Evolutionary conservation across 345 rosid genomes (phyloP).

Genomic region (Ceriops tagal): DNA sequence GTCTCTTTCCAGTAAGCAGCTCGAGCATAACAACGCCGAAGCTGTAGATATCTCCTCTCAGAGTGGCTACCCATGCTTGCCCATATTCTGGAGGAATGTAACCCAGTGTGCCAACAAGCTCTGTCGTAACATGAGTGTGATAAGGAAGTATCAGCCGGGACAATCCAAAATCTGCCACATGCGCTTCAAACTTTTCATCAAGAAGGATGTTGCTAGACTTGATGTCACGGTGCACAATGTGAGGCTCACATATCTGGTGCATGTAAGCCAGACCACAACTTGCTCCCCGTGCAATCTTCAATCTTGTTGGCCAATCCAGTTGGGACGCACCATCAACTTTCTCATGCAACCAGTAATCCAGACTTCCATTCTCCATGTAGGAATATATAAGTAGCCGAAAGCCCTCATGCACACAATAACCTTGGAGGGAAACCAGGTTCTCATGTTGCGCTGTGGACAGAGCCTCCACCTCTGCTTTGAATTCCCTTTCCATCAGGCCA

Average conservation of each 20-base stretch:
- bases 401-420: constrained; percentile 43
- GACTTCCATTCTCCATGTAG: constrained; percentile 47
- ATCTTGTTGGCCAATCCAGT: constrained; percentile 43
- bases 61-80: constrained; percentile 47
- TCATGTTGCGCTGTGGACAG: constrained; percentile 44
- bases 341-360: constrained; percentile 48
- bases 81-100: constrained; percentile 50
- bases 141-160: constrained; percentile 45
- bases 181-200: constrained; percentile 42
- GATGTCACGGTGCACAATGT: constrained; percentile 49
- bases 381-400: constrained; percentile 38
- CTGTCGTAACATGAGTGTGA: constrained; percentile 44
- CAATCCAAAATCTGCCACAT: constrained; percentile 44
- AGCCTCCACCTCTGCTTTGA: constrained; percentile 46
- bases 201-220: constrained; percentile 51
- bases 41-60: constrained; percentile 50
- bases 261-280: constrained; percentile 42
- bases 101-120: constrained; percentile 45
- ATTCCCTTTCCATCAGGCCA: constrained; percentile 47
- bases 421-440: constrained; percentile 43
- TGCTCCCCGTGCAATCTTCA: constrained; percentile 37
- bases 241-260: constrained; percentile 40
- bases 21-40: constrained; percentile 50
- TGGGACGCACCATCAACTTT: constrained; percentile 35
- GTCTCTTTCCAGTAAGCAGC: constrained; percentile 43